phyloP scores from a whole-genome alignment of 176 grass and related monocot species.

The Olyra latifolia region DNA sequence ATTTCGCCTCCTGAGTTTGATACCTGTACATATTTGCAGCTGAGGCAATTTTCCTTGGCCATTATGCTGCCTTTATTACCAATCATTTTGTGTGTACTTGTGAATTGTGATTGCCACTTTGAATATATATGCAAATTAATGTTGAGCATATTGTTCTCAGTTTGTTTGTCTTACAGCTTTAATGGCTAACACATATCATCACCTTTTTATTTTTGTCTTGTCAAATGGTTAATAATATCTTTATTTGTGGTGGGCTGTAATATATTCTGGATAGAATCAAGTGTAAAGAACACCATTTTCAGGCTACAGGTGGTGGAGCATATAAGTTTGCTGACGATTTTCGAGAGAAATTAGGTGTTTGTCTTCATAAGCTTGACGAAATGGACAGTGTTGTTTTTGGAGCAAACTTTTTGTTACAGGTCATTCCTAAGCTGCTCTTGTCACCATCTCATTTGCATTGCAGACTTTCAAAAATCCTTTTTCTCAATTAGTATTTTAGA shows the following conservation, averaged over 20 bases:
- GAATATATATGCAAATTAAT: constrained; percentile 2
- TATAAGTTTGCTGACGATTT: constrained; percentile 81
- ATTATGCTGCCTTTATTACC: background rate
- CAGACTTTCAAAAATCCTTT: constrained; percentile 17
- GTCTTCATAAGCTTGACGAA: constrained; percentile 96
- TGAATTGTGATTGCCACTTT: background rate
- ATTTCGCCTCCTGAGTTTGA: background rate
- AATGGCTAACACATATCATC: constrained; percentile 10
- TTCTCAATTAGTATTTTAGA: background rate
- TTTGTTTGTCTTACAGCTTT: background rate
- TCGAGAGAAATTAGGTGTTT: constrained; percentile 77
- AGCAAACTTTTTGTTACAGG: constrained; percentile 94
- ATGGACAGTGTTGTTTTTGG: constrained; percentile 88
- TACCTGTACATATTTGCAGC: constrained; percentile 4
- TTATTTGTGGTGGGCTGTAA: background rate
- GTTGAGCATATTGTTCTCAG: background rate
- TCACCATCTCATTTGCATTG: background rate
- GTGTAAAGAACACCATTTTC: constrained; percentile 36
- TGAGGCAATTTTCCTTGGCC: background rate
- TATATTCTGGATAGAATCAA: constrained; percentile 19
- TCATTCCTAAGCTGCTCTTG: constrained; percentile 13
- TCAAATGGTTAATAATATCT: background rate
- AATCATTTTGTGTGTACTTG: constrained; percentile 2
- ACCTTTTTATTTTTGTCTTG: background rate
- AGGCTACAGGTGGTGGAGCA: constrained; percentile 94